Evolutionary conservation across 1,139 yeast species (phyloP).

Genomic region (Kurtzmaniella quercitrusa): DNA sequence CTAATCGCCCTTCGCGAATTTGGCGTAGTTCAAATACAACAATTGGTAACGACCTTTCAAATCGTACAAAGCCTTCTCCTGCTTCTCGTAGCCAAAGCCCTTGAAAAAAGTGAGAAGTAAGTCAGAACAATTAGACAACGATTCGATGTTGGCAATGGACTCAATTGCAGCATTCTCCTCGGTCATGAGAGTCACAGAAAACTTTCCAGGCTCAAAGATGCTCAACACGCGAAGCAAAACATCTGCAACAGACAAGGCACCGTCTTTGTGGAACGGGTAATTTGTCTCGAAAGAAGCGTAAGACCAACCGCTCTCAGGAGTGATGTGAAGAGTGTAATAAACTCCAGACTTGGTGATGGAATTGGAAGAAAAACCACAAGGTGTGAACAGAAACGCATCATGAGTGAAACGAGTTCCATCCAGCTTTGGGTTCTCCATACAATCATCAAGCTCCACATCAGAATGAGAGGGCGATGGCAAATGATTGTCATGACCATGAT

Average conservation of each 20-base stretch:
- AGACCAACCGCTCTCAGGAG: conserved; percentile 93
- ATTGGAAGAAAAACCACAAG: conserved; percentile 94
- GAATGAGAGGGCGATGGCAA: conserved; percentile 36
- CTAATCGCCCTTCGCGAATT: conserved; percentile 7
- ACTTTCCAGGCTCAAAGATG: conserved; percentile 72
- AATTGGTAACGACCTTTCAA: conserved; percentile 47
- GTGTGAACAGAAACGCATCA: conserved; percentile 92
- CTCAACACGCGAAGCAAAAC: conserved; percentile 56
- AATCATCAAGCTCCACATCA: conserved; percentile 19
- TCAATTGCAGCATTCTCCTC: conserved; percentile 22
- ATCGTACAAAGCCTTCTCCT: conserved; percentile 71
- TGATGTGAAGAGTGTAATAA: conserved; percentile 88
- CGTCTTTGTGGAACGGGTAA: conserved; percentile 47
- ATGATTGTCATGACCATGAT: conserved; percentile 15
- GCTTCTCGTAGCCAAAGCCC: conserved; percentile 55
- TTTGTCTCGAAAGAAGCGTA: conserved; percentile 95
- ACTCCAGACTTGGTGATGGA: conserved; percentile 55
- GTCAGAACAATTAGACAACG: conserved; percentile 30
- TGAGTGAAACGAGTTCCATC: conserved; percentile 39
- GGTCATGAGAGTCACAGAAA: conserved; percentile 67
- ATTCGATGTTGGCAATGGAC: conserved; percentile 17
- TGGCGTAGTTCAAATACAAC: conserved; percentile 45
- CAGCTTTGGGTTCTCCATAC: conserved; percentile 7
- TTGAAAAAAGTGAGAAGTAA: conserved; percentile 14
- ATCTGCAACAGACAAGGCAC: conserved; percentile 38